A percentile compares a stretch with the other conserved stretches of the same genome.
phyloP scores from a whole-genome alignment of 2,329 filamentous ascomycete species.

The Trichoderma simmonsii region DNA sequence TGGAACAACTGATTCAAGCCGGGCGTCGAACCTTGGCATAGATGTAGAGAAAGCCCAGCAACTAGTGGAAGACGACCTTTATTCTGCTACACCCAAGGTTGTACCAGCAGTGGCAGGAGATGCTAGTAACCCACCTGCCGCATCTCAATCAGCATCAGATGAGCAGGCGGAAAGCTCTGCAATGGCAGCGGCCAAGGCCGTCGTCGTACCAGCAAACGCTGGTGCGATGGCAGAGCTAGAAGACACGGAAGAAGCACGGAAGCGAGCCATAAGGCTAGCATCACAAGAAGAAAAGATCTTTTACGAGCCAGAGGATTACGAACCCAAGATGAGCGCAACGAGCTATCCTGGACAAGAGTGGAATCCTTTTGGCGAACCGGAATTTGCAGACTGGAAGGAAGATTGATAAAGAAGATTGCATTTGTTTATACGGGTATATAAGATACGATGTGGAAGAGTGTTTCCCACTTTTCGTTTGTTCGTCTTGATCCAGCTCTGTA shows the following conservation, averaged over 20 bases:
- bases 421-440: background rate
- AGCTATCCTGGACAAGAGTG: slow-evolving; percentile 71
- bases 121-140: background rate
- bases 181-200: background rate
- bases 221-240: slow-evolving; percentile 37
- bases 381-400: slow-evolving; percentile 27
- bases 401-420: background rate
- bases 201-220: slow-evolving; percentile 19
- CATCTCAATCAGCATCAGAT: background rate
- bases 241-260: slow-evolving; percentile 43
- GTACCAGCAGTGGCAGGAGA: background rate
- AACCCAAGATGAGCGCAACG: slow-evolving; percentile 61
- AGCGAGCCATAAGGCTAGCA: slow-evolving; percentile 42
- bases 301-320: slow-evolving; percentile 36
- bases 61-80: slow-evolving; percentile 32
- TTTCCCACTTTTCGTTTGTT: background rate
- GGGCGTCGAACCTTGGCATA: background rate
- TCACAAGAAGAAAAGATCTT: slow-evolving; percentile 55
- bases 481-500: background rate
- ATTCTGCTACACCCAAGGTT: slow-evolving; percentile 33
- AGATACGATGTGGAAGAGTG: background rate
- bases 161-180: slow-evolving; percentile 13
- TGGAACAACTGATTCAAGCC: background rate
- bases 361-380: slow-evolving; percentile 51
- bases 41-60: slow-evolving; percentile 20